Base-by-base conservation (phyloP, 192 early-diverging fungal species). In the Mortierella alpina region DNA sequence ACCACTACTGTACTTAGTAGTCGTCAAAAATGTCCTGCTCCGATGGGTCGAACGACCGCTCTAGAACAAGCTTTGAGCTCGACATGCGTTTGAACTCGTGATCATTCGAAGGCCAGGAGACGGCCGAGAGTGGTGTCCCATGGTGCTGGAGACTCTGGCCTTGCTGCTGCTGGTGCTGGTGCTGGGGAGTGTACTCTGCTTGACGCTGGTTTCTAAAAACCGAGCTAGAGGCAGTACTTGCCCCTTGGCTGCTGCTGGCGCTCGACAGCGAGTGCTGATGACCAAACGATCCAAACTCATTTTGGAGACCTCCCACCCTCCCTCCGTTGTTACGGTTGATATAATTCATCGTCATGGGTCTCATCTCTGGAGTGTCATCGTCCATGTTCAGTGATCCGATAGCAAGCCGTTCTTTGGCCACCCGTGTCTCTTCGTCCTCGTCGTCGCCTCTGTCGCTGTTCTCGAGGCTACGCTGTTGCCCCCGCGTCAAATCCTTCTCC, bases 11-110 rank as follows among this genome's bases (percentile, higher is more conserved):
- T 6, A 50, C 9, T 49, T 71, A 78, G 47, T 66, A 71, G 8
- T 80, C 68, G 15, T 72, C 68, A 57, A 80, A 80, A 10, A 72
- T 80, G 40, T 80, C 76, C 23, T 80, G 63, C 31, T 72, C 68
- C 7, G 56, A 54, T 0, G 76, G 76, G 22, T 72, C 76, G 18
- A 72, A 71, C 31, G 76, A 72, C 41, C 76, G 46, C 46, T 72
- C 76, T 44, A 80, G 44, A 12, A 80, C 76, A 17, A 80, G 76
- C 20, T 80, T 80, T 20, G 76, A 80, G 59, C 55, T 66, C 5
- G 76, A 80, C 76, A 80, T 80, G 23, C 76, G 76, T 46, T 80
- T 80, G 48, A 80, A 80, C 65, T 80, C 76, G 3, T 65, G 68
- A 31, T 70, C 69, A 46, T 80, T 80, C n/a, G 76, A 49, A 2